Base-by-base conservation (phyloP, 148 eudicot genomes). In the Rhododendron ferrugineum region DNA sequence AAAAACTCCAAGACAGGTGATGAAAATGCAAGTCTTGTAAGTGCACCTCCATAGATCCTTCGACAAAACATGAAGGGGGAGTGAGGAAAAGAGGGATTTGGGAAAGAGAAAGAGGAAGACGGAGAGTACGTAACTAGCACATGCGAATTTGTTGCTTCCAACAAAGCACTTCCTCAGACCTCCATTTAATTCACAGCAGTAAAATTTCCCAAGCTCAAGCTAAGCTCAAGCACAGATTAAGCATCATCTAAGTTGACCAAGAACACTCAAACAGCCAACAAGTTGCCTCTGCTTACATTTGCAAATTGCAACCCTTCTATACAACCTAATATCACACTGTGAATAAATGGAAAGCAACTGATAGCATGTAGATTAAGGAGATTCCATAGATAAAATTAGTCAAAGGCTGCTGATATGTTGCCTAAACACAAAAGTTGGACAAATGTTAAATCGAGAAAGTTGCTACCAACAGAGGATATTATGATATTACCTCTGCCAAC, bases 401-500 rank as follows among this genome's bases (percentile, higher is more conserved):
- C 42, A 32, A 16, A 80, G 50, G 44, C 50, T 15, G n/a, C 11
- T 7, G 20, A 18, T n/a, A 50, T 18, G 44, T 50, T 52, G 42
- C 20, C 40, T 10, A 80, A 26, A 52, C 82, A 80, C 15, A 10
- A 20, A 47, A 47, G 22, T 28, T 49, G 52, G 42, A 52, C 56
- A 1, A 23, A 78, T 11, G 54, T 78, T 78, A 44, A 44, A 40
- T 47, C 16, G 22, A 14, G 82, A 49, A 26, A 78, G 18, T n/a
- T 5, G 5, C 28, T 30, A 56, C 22, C 62, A 56, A 58, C 10
- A 49, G 46, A 36, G 26, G 47, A 49, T 20, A 47, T 4, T 89
- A 92, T 50, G 49, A 62, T 26, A 47, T 5, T 90, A 93, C 97
- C 95, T 89, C 93, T 42, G 90, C 98, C 84, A 95, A 84, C 95